Evolutionary conservation across 169 alveolate species (phyloP).

Genomic region (Plasmodium knowlesi): DNA sequence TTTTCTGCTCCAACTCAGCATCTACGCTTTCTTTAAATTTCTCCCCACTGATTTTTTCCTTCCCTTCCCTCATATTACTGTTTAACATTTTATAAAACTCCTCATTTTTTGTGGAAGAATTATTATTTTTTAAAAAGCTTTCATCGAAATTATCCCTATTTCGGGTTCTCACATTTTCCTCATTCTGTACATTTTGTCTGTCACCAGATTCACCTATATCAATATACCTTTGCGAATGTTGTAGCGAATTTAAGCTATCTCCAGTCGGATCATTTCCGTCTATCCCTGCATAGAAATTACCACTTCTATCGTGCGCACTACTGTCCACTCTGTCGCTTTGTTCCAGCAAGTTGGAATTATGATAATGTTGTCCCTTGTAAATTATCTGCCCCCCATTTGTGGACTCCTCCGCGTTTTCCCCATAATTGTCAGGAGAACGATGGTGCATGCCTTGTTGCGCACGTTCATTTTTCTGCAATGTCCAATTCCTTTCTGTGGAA

Average conservation of each 20-base stretch:
- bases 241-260: not conserved
- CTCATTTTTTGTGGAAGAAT: conserved; percentile 11
- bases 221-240: not conserved
- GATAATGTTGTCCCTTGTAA: not conserved
- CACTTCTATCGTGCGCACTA: not conserved
- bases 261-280: not conserved
- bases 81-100: not conserved
- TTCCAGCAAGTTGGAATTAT: not conserved
- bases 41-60: not conserved
- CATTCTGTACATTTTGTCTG: not conserved
- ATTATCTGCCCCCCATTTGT: not conserved
- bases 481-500: not conserved
- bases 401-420: not conserved
- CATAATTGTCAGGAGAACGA: not conserved
- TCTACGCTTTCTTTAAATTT: not conserved
- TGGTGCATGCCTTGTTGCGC: not conserved
- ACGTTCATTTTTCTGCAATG: not conserved
- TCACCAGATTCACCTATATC: not conserved
- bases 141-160: not conserved
- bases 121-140: not conserved
- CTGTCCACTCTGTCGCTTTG: not conserved
- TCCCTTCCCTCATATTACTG: not conserved
- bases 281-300: not conserved
- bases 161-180: not conserved
- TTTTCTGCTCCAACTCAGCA: not conserved